Base-by-base conservation (phyloP, 768 basidiomycete genomes). In the Psilocybe azurescens region DNA sequence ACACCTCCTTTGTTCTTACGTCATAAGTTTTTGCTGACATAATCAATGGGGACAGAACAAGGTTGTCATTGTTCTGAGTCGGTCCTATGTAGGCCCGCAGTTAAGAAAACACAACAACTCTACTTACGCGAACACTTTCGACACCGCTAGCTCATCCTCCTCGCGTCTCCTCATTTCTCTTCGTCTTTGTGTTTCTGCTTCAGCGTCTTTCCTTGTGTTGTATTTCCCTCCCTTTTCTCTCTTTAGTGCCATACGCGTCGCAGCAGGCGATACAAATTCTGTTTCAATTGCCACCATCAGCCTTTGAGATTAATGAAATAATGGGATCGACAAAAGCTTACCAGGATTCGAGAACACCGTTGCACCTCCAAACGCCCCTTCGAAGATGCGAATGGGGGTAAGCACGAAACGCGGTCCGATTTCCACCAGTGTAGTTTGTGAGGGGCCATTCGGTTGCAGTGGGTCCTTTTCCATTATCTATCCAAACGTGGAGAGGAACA, bases 381-480 rank as follows among this genome's bases (percentile, higher is more conserved):
- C 97, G 72, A 99, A 99, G 61, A 99, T 96, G 58, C 95, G 89
- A 69, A 99, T 98, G 9, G 97, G 97, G 38, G 95, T 97, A 54
- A 99, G 81, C 52, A 99, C 97, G 74, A 99, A 97, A 49, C 97
- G 88, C 10, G 97, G 97, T 11, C 97, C 97, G 65, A 99, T 99
- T 78, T 99, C 97, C 18, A 96, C 86, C 20, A 99, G 83, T n/a
- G 93, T 88, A 56, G 86, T 95, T 60, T 91, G 88, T 2, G 93
- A 89, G 3, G 94, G 89, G 6, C 89, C 92, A 67, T 90, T 91
- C 1, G 94, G 93, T 68, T 94, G 90, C 49, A 91, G 73, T 14
- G 96, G 94, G 73, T 97, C 95, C 74, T 96, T 98, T 76, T 97
- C 95, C 59, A 97, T 78, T 63, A 97, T 96, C 93, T 97, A 71